Evolutionary conservation across 768 basidiomycete species (phyloP), one percentile per base, ranked within the genome.

Genomic region (Austroboletus festivus): DNA sequence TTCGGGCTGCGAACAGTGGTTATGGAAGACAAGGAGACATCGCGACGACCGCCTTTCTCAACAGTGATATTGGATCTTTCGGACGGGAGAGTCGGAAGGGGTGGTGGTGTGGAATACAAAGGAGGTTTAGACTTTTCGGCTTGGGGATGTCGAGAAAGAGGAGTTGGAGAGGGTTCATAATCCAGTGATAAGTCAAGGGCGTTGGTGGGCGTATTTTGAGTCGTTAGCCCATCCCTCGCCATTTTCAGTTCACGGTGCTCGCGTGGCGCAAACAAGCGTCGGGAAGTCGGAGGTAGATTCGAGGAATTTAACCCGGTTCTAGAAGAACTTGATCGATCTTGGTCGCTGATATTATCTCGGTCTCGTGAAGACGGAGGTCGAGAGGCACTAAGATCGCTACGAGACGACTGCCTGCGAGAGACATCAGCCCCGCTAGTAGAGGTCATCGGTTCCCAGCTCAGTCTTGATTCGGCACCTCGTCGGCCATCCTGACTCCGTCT

Each of bases 61-160:
- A 49, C 39, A 1, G 51, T 31, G 5, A 44, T 48, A 23, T 42
- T 61, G 15, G 68, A 54, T 44, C 57, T 63, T 50, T 49, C 85
- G 2, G 83, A 83, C 0, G 82, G 82, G 10, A 83, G 72, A 20
- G 72, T 70, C 1, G 82, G 76, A 2, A 85, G 69, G 0, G 85
- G 81, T 37, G 79, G 77, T 0, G 85, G 80, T 3, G 83, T 79
- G 2, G 75, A 54, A 20, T 85, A 59, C 8, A 77, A 65, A 3
- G 80, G 61, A 2, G 71, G 68, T 40, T 76, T 74, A 16, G 68
- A 64, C 28, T 75, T 73, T n/a, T 78, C 78, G 5, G 21, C 50
- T 16, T 38, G 60, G 21, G 61, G 57, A 23, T 63, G 59, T 35
- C 75, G 68, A 13, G 72, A 63, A 3, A 57, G 64, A 3, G 77